Evolutionary conservation across 176 grass and related monocot genomes (phyloP), one percentile per base, ranked within the genome.

Genomic region (Ananas comosus): DNA sequence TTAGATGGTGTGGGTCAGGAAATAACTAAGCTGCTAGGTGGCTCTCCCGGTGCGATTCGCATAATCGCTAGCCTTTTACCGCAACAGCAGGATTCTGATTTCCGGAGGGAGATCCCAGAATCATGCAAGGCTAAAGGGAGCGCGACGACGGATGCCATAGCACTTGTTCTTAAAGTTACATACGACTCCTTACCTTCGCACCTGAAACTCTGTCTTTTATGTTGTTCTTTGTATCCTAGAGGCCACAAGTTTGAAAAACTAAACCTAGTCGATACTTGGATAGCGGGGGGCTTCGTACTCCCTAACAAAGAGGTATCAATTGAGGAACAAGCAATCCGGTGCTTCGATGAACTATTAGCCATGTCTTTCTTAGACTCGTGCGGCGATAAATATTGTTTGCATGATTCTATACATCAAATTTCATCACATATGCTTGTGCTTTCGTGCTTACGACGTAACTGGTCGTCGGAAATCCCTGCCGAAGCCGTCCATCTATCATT

Each of bases 221-320:
- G 53, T 25, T 70, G 68, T 51, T 70, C 68, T 12, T 24, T 70
- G 49, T 70, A 52, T 21, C 49, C 68, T 2, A 52, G 50, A 70
- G 68, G 21, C n/a, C 23, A 70, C 13, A 51, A 70, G 17, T 19
- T 70, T 21, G 49, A 23, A 7, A 70, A 51, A 24, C 21, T 8
- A 21, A 24, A 51, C 48, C 25, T 70, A 51, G 24, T 51, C 49
- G 49, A 70, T 10, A 6, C 14, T 21, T 70, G 68, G 68, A 22
- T 70, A 52, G 50, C 48, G 2, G 14, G 11, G 49, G 68, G 68
- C 49, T 52, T 70, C 49, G 23, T 70, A 18, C 68, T 11, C 11
- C 9, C 49, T 12, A 0, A 12, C 13, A 2, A 25, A 22, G 14
- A 23, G 18, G 24, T 22, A 22, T 51, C 25, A 23, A 9, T 12